Evolutionary conservation across 148 eudicot species (phyloP), one percentile per base, ranked within the genome.

Genomic region (Fagopyrum homotropicum): DNA sequence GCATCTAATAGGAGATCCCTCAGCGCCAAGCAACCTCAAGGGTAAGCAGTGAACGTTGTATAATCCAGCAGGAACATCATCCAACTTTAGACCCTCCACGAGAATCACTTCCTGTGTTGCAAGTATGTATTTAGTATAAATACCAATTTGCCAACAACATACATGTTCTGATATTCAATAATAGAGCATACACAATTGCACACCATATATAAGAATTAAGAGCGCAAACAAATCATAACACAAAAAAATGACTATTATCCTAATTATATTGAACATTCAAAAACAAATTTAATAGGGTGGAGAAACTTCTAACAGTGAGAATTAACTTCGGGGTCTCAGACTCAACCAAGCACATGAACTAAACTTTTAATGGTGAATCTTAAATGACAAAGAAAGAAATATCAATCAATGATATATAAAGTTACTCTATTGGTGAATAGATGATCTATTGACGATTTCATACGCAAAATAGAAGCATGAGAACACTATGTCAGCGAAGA

Each of bases 1-100:
- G 83, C 97, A 93, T 88, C 98, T 76, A 45, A 87, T 89, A 17
- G 95, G 97, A 2, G 89, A 87, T 75, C 93, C 98, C 81, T 93
- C 98, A 0, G 97, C 91, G 15, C 90, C 95, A 29, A 82, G 84
- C 79, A 89, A 78, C 69, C 98, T 77, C 72, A 89, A 78, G n/a
- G 91, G 95, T 71, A 93, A 86, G 83, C 97, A 93, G 60, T 91
- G 95, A 72, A 93, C 93, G 49, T 79, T 26, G 75, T 93, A 93
- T 50, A 82, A 40, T 73, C 93, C 97, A 16, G 81, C 74, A 55
- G 86, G 78, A 19, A 89, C 79, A 19, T 77, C 82, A 17, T 91
- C 88, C 35, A 93, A 86, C 83, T 91, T 93, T 76, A 93, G 82
- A 74, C 83, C 93, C 80, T 93, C 98, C 74, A 93, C 97, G 11